phyloP scores from a whole-genome alignment of 768 basidiomycete genomes.

The Boletus reticuloceps region DNA sequence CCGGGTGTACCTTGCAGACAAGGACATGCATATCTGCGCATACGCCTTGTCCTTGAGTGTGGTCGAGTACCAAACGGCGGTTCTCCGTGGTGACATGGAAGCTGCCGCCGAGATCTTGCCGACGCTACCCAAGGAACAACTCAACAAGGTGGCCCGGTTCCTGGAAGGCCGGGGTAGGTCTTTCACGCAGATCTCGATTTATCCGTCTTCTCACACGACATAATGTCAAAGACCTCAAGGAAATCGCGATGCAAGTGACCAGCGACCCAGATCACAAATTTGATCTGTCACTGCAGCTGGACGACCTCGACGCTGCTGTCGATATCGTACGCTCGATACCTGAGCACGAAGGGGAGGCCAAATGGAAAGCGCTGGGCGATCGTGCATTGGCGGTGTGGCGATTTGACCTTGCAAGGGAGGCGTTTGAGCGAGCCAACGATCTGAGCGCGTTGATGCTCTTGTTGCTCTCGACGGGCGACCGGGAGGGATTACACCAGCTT shows the following conservation, averaged over 20 bases:
- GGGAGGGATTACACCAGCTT: slow-evolving; percentile 62
- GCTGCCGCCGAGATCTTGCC: slow-evolving; percentile 81
- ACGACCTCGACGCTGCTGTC: slow-evolving; percentile 88
- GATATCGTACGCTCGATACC: slow-evolving; percentile 73
- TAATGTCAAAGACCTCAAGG: slow-evolving; percentile 69
- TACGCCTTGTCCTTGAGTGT: slow-evolving; percentile 83
- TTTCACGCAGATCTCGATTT: background rate
- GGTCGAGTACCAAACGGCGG: slow-evolving; percentile 95
- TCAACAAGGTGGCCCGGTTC: slow-evolving; percentile 93
- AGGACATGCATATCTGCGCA: slow-evolving; percentile 82
- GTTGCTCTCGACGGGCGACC: slow-evolving; percentile 76
- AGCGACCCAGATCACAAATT: slow-evolving; percentile 96
- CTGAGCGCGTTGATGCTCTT: slow-evolving; percentile 85
- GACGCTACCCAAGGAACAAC: slow-evolving; percentile 82
- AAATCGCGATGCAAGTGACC: slow-evolving; percentile 88
- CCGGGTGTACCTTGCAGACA: slow-evolving; percentile 93
- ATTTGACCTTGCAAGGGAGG: slow-evolving; percentile 88
- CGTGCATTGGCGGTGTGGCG: slow-evolving; percentile 90
- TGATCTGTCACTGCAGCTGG: slow-evolving; percentile 85
- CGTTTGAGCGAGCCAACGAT: slow-evolving; percentile 87
- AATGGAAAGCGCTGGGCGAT: slow-evolving; percentile 95
- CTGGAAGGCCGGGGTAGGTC: slow-evolving; percentile 77
- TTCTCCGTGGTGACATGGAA: slow-evolving; percentile 86
- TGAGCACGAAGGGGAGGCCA: slow-evolving; percentile 67
- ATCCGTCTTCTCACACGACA: slow-evolving; percentile 1